Evolutionary conservation across 1,284 basidiomycete species (phyloP).

Genomic region (Boletus sp.): DNA sequence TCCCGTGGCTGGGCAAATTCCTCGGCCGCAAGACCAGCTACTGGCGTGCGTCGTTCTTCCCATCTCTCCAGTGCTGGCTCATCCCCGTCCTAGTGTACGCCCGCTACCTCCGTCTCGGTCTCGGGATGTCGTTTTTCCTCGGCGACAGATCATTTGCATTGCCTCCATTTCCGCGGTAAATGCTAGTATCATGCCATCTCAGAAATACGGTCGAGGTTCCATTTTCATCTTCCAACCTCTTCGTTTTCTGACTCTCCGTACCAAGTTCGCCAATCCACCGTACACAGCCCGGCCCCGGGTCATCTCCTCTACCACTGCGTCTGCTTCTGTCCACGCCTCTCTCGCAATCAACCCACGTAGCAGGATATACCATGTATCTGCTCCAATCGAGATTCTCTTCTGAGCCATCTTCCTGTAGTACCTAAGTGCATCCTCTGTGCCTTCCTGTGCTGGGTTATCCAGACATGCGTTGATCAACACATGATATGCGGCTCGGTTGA

Average conservation of each 20-base stretch:
- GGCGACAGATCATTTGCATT: slow-evolving; percentile 34
- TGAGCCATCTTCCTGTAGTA: slow-evolving; percentile 66
- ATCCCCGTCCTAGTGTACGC: slow-evolving; percentile 53
- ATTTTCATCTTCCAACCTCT: slow-evolving; percentile 23
- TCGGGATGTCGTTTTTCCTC: slow-evolving; percentile 65
- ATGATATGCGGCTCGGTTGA: slow-evolving; percentile 68
- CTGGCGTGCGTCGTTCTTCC: slow-evolving; percentile 58
- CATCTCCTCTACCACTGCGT: slow-evolving; percentile 61
- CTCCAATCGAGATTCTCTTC: slow-evolving; percentile 45
- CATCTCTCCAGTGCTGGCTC: slow-evolving; percentile 8
- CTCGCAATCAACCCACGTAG: slow-evolving; percentile 56
- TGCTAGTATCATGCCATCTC: slow-evolving; percentile 5
- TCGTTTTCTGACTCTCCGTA: slow-evolving; percentile 37
- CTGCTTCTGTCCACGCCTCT: slow-evolving; percentile 55
- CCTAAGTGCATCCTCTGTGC: slow-evolving; percentile 50
- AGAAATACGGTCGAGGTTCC: slow-evolving; percentile 32
- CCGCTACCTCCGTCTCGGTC: slow-evolving; percentile 65
- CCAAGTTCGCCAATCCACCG: slow-evolving; percentile 37
- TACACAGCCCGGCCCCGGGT: slow-evolving; percentile 36
- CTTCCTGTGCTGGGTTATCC: slow-evolving; percentile 44
- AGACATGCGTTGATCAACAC: slow-evolving; percentile 66
- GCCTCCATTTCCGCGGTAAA: slow-evolving; percentile 23
- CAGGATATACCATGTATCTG: slow-evolving; percentile 74
- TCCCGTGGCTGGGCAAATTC: slow-evolving; percentile 88
- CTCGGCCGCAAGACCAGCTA: slow-evolving; percentile 81